Conservation (phyloP, 768 basidiomycete species). For the Psilocybe cubensis region DNA sequence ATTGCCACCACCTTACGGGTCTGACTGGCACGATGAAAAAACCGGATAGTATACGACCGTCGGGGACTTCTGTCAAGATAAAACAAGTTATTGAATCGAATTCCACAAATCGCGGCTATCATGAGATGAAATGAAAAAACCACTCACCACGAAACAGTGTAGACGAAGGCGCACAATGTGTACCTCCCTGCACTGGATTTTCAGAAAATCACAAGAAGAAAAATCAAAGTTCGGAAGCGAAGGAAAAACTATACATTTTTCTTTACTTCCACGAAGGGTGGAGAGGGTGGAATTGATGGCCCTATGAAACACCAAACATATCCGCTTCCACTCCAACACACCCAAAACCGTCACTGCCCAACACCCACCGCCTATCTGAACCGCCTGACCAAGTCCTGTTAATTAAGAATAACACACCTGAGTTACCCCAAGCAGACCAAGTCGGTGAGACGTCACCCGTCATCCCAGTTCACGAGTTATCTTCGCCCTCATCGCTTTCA, state of each 20-base stretch:
- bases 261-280: slow-evolving; percentile 15
- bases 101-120: not conserved
- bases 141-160: slow-evolving; percentile 16
- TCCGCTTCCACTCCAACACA: not conserved
- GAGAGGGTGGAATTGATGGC: not conserved
- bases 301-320: not conserved
- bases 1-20: not conserved
- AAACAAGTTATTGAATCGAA: slow-evolving; percentile 7
- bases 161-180: slow-evolving; percentile 9
- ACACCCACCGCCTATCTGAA: not conserved
- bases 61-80: slow-evolving; percentile 2
- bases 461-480: slow-evolving; percentile 18
- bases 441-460: not conserved
- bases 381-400: not conserved
- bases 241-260: slow-evolving; percentile 17
- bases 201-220: slow-evolving; percentile 14
- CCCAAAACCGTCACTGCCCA: not conserved
- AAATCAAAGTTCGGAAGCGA: slow-evolving; percentile 4
- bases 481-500: slow-evolving; percentile 23
- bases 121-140: not conserved
- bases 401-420: slow-evolving; percentile 25
- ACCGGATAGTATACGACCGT: not conserved
- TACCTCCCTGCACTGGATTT: slow-evolving; percentile 16
- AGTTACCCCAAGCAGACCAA: not conserved
- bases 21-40: not conserved